Evolutionary conservation across 768 basidiomycete species (phyloP).

Genomic region (Tricholoma flavovirens): DNA sequence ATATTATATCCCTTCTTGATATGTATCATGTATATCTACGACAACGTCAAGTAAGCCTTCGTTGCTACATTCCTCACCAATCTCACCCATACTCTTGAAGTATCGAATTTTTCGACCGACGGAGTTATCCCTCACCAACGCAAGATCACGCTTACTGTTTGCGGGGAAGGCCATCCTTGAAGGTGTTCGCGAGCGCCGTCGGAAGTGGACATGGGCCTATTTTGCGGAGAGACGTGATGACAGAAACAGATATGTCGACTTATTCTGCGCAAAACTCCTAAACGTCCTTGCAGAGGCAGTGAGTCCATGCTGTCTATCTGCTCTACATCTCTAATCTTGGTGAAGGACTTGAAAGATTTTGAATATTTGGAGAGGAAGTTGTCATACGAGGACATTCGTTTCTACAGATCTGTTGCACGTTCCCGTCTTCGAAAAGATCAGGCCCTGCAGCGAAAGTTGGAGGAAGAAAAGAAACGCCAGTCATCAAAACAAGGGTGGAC

Average conservation of each 20-base stretch:
- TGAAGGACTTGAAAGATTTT: constrained; percentile 48
- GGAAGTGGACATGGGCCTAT: constrained; percentile 89
- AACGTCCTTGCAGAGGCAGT: constrained; percentile 52
- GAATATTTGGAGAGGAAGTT: constrained; percentile 75
- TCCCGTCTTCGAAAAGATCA: constrained; percentile 84
- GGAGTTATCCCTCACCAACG: constrained; percentile 52
- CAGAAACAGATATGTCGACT: constrained; percentile 73
- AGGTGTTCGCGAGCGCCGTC: constrained; percentile 76
- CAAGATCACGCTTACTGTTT: constrained; percentile 68
- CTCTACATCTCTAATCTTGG: constrained; percentile 1
- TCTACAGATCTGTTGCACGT: constrained; percentile 93
- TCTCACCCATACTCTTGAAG: constrained; percentile 31
- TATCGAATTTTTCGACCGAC: constrained; percentile 79
- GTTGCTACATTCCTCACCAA: neutral
- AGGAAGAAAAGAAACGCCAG: constrained; percentile 57
- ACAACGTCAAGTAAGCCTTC: constrained; percentile 57
- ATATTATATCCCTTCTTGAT: constrained; percentile 87
- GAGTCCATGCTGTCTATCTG: constrained; percentile 18
- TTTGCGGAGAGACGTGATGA: constrained; percentile 87
- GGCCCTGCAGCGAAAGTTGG: constrained; percentile 61
- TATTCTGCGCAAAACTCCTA: constrained; percentile 75
- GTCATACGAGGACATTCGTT: constrained; percentile 91
- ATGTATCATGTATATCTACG: constrained; percentile 96
- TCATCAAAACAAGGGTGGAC: constrained; percentile 51
- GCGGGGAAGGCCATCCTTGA: constrained; percentile 75